Percentiles rank a stretch among this genome's conserved stretches.
Conservation (phyloP, 2,329 filamentous ascomycete genomes). For the Zasmidium cellare region DNA sequence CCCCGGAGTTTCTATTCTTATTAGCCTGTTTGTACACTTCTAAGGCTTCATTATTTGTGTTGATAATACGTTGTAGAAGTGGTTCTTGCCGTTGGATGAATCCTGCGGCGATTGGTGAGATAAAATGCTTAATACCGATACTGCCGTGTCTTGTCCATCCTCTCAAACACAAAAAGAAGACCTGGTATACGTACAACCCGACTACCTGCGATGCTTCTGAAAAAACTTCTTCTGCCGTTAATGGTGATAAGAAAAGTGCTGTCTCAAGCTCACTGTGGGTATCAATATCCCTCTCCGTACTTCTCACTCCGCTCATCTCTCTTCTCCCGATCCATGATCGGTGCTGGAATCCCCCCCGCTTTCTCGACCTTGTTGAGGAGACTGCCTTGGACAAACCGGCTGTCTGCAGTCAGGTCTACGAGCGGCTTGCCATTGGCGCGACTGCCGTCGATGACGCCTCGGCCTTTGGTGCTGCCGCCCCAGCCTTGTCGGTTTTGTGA, state of each 20-base stretch:
- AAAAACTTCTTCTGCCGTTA: background rate
- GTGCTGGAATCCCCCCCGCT: slow-evolving; percentile 27
- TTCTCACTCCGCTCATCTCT: slow-evolving; percentile 17
- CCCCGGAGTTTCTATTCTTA: no score
- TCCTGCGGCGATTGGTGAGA: no score
- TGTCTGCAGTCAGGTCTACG: slow-evolving; percentile 44
- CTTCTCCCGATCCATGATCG: slow-evolving; percentile 41
- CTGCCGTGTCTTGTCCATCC: no score
- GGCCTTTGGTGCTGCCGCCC: slow-evolving; percentile 39
- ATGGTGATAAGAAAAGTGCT: background rate
- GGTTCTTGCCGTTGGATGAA: no score
- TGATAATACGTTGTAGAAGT: no score
- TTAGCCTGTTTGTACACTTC: no score
- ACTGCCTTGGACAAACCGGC: slow-evolving; percentile 48
- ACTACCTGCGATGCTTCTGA: no score
- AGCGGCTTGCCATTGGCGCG: slow-evolving; percentile 45
- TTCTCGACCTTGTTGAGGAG: slow-evolving; percentile 46
- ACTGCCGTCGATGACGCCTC: slow-evolving; percentile 47
- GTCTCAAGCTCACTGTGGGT: background rate
- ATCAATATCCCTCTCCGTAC: slow-evolving; percentile 7
- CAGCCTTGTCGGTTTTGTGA: slow-evolving; percentile 40
- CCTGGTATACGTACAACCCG: no score
- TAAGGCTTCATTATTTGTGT: no score
- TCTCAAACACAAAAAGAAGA: no score
- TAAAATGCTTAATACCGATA: no score